Conservation (phyloP, 805 yeast species). For the Candida quercuum region DNA sequence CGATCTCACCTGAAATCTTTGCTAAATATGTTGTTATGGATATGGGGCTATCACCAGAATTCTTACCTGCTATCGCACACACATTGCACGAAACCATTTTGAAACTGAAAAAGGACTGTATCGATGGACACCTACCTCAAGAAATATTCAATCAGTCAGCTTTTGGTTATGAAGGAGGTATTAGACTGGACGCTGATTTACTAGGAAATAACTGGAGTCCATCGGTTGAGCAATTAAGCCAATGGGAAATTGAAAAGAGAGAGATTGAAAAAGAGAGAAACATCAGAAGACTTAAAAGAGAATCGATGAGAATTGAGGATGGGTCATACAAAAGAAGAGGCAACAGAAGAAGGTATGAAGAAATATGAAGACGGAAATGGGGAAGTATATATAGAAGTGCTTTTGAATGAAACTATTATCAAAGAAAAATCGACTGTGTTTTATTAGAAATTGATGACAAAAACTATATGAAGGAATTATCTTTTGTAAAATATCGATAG, state of each 20-base stretch:
- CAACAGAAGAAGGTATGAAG: conserved; percentile 45
- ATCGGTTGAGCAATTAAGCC: conserved; percentile 74
- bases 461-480: no score
- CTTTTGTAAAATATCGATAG: no score
- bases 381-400: conserved; percentile 6
- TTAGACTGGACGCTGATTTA: conserved; percentile 68
- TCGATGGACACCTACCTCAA: conserved; percentile 58
- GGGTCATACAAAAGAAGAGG: conserved; percentile 34
- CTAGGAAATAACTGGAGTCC: conserved; percentile 87
- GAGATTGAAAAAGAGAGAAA: conserved; percentile 94
- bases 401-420: conserved; percentile 14
- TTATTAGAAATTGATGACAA: no score
- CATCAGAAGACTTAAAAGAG: conserved; percentile 87
- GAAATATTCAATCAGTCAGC: conserved; percentile 55
- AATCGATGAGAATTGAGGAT: conserved; percentile 69
- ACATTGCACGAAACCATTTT: conserved; percentile 77
- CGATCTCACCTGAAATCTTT: conserved; percentile 65
- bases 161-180: conserved; percentile 56
- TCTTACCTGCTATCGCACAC: conserved; percentile 83
- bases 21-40: conserved; percentile 81
- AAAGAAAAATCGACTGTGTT: no score
- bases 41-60: conserved; percentile 79
- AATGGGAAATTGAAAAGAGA: conserved; percentile 90
- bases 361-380: conserved; percentile 21
- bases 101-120: conserved; percentile 73